Base-by-base conservation (phyloP, 2,329 filamentous ascomycete species). In the Fusarium oligoseptatum region DNA sequence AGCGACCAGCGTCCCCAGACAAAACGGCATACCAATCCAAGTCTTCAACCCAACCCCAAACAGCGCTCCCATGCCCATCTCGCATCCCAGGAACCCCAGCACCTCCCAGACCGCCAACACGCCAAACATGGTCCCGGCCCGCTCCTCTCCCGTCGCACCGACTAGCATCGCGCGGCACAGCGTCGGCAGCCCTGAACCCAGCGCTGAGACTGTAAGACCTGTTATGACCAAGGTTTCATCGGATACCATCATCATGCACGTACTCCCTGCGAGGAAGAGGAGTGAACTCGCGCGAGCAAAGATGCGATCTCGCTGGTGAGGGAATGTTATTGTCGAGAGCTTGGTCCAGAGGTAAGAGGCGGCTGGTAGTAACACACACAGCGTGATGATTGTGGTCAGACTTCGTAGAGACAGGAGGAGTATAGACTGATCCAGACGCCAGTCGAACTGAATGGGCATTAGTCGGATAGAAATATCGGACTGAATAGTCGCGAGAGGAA, bases 361-460 rank as follows among this genome's bases (percentile, higher is more conserved):
- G 24, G 50, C 41, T 5, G 79, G 78, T 3, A 79, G 72, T 17
- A 78, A 15, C n/a, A 77, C 15, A 34, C 77, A 70, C 12, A 80
- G 24, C 1, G 76, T 77, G 20, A 76, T 9, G 29, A 80, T 67
- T 8, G 74, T 79, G 41, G 68, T 60, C 5, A 75, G 60, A 37
- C 72, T 79, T 60, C 66, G 71, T 34, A 79, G 55, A 20, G 78
- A 76, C 14, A 79, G 43, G 45, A 80, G 70, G 4, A 79, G 66
- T n/a, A 71, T 57, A 6, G 78, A 78, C 10, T 57, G 66, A 6
- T 67, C 34, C 6, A 79, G 70, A 10, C 67, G 50, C 79, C 76
- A 77, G 34, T 67, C 39, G 68, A 80, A 80, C n/a, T 74, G 74
- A 32, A 79, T 58, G 8, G 76, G 76, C 77, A 80, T 77, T 17